Evolutionary conservation across 176 grass and related monocot species (phyloP).

Genomic region (Eremochloa ophiuroides): DNA sequence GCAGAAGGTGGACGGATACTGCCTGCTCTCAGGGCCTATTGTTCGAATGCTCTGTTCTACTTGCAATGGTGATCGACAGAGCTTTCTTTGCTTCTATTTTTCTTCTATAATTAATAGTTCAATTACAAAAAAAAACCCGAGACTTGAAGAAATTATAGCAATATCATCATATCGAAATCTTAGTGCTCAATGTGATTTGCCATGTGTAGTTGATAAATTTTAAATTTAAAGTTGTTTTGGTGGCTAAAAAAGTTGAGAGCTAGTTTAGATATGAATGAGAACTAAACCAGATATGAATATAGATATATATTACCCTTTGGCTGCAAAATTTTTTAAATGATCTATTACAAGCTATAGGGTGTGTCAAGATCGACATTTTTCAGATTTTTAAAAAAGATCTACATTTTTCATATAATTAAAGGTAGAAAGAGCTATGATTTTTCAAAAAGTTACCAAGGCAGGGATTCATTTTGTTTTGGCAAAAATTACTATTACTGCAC

Average conservation of each 20-base stretch:
- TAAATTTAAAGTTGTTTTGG: background rate
- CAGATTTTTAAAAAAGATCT: no score
- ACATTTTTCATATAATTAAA: no score
- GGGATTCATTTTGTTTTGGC: no score
- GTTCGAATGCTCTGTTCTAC: no score
- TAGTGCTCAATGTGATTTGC: background rate
- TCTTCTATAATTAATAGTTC: background rate
- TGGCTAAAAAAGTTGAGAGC: background rate
- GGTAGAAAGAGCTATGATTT: no score
- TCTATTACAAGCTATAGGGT: no score
- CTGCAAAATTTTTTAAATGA: background rate
- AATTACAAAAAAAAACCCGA: background rate
- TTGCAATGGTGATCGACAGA: no score
- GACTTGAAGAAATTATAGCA: background rate
- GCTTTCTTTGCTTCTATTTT: no score
- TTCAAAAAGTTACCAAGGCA: no score
- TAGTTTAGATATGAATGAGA: background rate
- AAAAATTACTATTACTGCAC: no score
- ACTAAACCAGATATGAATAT: background rate
- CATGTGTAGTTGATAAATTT: background rate
- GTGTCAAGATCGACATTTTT: no score
- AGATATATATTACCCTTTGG: background rate
- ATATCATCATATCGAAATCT: background rate
- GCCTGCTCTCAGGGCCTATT: background rate
- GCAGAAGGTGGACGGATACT: background rate